phyloP scores from a whole-genome alignment of 805 yeast species.

The Huiozyma naganishii region DNA sequence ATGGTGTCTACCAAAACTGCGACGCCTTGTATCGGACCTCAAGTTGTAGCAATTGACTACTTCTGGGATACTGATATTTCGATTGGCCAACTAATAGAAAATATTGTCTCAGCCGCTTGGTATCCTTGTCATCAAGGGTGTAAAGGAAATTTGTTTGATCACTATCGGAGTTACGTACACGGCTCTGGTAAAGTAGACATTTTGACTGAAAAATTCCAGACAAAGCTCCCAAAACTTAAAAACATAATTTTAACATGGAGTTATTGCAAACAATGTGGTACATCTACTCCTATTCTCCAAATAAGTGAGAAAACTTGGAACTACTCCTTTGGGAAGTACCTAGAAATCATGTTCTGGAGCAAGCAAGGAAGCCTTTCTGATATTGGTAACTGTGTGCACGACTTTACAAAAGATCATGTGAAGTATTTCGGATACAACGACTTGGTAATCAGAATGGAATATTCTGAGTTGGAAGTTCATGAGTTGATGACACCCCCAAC shows the following conservation, averaged over 20 bases:
- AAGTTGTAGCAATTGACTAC: conserved; percentile 68
- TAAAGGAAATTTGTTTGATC: conserved; percentile 57
- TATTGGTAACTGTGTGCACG: conserved; percentile 63
- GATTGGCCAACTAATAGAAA: conserved; percentile 81
- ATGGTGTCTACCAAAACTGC: conserved; percentile 75
- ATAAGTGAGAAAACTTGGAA: conserved; percentile 85
- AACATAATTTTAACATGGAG: conserved; percentile 84
- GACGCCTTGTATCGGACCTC: conserved; percentile 91
- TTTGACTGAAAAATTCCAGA: conserved; percentile 49
- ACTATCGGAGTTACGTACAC: conserved; percentile 79
- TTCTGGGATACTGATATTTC: conserved; percentile 88
- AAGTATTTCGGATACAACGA: conserved; percentile 78
- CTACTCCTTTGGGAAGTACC: conserved; percentile 84
- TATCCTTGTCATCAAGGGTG: conserved; percentile 74
- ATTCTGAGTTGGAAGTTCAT: conserved; percentile 60
- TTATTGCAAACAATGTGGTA: conserved; percentile 69
- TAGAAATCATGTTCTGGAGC: conserved; percentile 79
- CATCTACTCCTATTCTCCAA: conserved; percentile 63
- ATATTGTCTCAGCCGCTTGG: conserved; percentile 54
- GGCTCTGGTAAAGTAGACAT: conserved; percentile 77
- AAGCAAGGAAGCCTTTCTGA: conserved; percentile 42
- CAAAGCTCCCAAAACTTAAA: conserved; percentile 47
- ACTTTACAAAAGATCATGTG: conserved; percentile 69
- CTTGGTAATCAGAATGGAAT: conserved; percentile 68
- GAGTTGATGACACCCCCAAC: conserved; percentile 72